A percentile compares a stretch with the other conserved stretches of the same genome.
These are phyloP conservation scores for Agaricales sp. DNA, from an alignment of 1,284 basidiomycete genomes.

Conservation along the genomic window DNA sequence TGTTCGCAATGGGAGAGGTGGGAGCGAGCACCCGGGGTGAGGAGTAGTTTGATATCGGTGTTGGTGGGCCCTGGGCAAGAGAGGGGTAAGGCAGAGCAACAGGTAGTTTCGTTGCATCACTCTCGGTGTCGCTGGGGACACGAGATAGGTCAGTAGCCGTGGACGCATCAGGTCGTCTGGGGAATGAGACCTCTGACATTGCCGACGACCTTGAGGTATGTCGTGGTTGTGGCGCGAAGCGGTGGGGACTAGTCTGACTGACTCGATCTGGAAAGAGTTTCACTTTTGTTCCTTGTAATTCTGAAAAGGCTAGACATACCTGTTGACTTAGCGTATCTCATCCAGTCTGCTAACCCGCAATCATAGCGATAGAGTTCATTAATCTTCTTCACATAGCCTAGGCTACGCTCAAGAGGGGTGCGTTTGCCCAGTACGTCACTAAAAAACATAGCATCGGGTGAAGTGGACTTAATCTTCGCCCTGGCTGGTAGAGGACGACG, in stretches of 20 bases:
- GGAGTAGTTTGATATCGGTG: constrained; percentile 12
- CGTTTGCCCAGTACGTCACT: constrained; percentile 54
- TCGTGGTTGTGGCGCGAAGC: constrained; percentile 37
- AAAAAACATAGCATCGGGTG: constrained; percentile 70
- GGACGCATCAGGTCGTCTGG: constrained; percentile 63
- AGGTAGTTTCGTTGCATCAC: constrained; percentile 38
- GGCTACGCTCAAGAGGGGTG: constrained; percentile 62
- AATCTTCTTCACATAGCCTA: constrained; percentile 74
- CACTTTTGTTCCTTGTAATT: constrained; percentile 3
- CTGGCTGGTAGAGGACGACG: constrained; percentile 9
- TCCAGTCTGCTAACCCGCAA: constrained; percentile 75
- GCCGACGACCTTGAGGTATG: constrained; percentile 62
- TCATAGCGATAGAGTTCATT: constrained; percentile 74
- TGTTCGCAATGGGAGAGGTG: constrained; percentile 24
- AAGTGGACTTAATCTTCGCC: constrained; percentile 34
- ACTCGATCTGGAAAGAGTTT: constrained; percentile 3
- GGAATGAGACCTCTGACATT: constrained; percentile 60
- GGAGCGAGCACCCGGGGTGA: constrained; percentile 19
- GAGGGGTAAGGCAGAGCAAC: constrained; percentile 73
- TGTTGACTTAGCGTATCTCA: constrained; percentile 20
- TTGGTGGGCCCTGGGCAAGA: constrained; percentile 23
- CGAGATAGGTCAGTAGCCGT: constrained; percentile 49
- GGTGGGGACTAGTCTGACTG: constrained; percentile 15
- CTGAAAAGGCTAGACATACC: neutral
- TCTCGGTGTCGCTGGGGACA: constrained; percentile 31